Evolutionary conservation across 805 yeast genomes (phyloP), one percentile per base, ranked within the genome.

Genomic region (Tetrapisispora pingtungensis): DNA sequence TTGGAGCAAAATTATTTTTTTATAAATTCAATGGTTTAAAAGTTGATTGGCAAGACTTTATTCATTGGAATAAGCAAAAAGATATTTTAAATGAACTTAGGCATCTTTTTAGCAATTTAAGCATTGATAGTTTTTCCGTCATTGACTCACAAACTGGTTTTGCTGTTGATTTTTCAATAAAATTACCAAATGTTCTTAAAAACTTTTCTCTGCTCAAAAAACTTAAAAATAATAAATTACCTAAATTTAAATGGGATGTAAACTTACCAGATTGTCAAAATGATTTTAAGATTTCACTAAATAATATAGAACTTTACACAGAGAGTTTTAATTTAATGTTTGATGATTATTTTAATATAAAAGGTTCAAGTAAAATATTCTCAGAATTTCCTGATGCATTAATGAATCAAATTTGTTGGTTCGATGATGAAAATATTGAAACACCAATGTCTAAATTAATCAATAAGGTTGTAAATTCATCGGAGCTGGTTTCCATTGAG

Each of bases 231-330:
- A 14, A 41, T 2, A 19, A 49, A 14, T 46, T 71, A 5, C 75
- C 77, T 10, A 36, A 46, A 8, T 44, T 69, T 7, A 46, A 52
- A 4, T 71, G 75, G 74, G 56, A 59, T 15, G 10, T 70, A 1
- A 50, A 55, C 10, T 46, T 69, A 15, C 55, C 65, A 7, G 72
- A 67, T 50, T 72, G 77, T 49, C 24, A 52, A 26, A 52, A 53
- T 1, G 34, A 52, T 1, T 60, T 63, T 13, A 48, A 52, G 1
- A 61, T 70, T 10, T 42, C 49, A 3, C 27, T 71, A 10, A 4
- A 19, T 7, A 43, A 37, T 17, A 10, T 22, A 1, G 36, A 18
- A 2, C 10, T 20, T 8, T 30, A 7, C 12, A 35, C 24, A 8
- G 15, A 28, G 2, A 20, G 45, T 14, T 30, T 56, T 17, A 34